Evolutionary conservation across 2,329 filamentous ascomycete species (phyloP), one percentile per base, ranked within the genome.

Genomic region (Calonectria pteridis): DNA sequence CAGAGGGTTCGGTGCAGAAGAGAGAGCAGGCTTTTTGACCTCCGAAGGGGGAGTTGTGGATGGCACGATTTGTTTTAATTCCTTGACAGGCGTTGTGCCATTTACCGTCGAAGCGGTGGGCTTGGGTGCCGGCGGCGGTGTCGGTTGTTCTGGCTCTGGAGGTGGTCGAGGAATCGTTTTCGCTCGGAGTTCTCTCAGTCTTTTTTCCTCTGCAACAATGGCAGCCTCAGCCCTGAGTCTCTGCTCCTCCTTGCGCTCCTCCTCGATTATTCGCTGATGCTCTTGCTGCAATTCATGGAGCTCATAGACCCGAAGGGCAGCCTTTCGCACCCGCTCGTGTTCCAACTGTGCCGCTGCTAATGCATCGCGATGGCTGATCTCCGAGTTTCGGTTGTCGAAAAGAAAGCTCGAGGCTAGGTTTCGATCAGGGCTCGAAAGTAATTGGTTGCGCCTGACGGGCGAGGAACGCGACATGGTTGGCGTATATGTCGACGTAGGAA

Each of bases 281-380:
- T 89, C 85, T 75, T 88, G 84, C 66, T 87, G 82, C 20, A 88
- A 78, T 72, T 88, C 84, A 72, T 91, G 85, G 50, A 89, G 82
- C 72, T 88, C 83, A 69, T 86, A 88, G 9, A 87, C 87, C 20
- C 86, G 84, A 43, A 90, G 82, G 10, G 89, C 89, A 35, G 84
- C 84, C 68, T 88, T 84, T 33, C 89, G 88, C 14, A 96, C 89
- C 33, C 90, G 88, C 46, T 94, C 90, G 82, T 95, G 94, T 79
- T 93, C 90, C 18, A 88, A 87, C 63, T 91, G 91, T 5, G 93
- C 93, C 59, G 90, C 89, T 58, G 90, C 90, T 20, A 96, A 88
- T 18, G 93, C 93, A 77, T 92, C 89, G 72, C 89, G 88, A 81
- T 95, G 93, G 69, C 87, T 88, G 64, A 89, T 86, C 80, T 93